phyloP scores from a whole-genome alignment of 257 asterid species.

The Solanum neorickii region DNA sequence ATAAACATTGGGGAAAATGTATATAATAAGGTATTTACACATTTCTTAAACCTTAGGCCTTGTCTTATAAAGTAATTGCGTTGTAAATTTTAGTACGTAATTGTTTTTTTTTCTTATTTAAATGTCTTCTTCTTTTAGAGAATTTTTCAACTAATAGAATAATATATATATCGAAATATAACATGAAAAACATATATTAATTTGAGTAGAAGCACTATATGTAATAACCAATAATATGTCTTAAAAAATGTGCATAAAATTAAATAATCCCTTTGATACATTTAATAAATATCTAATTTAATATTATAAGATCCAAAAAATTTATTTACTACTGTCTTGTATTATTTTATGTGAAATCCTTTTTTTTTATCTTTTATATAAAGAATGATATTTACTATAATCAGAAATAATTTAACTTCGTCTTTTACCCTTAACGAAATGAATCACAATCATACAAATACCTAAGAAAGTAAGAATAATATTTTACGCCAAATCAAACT shows the following conservation, averaged over 20 bases:
- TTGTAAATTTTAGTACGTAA: background rate
- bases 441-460: background rate
- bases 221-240: background rate
- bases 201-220: background rate
- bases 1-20: too few species aligned
- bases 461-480: too few species aligned
- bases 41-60: too few species aligned
- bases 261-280: accelerated
- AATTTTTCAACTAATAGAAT: background rate
- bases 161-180: too few species aligned
- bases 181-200: background rate
- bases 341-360: background rate
- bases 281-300: too few species aligned
- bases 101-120: background rate
- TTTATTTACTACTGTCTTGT: accelerated
- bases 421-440: background rate
- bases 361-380: too few species aligned
- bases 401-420: background rate
- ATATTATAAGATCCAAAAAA: accelerated
- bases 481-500: too few species aligned
- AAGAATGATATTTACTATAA: too few species aligned
- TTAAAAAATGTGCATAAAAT: too few species aligned
- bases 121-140: background rate
- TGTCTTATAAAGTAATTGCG: background rate
- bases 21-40: too few species aligned